Conservation (phyloP, 169 alveolate genomes). For the Cryptosporidium xiaoi region DNA sequence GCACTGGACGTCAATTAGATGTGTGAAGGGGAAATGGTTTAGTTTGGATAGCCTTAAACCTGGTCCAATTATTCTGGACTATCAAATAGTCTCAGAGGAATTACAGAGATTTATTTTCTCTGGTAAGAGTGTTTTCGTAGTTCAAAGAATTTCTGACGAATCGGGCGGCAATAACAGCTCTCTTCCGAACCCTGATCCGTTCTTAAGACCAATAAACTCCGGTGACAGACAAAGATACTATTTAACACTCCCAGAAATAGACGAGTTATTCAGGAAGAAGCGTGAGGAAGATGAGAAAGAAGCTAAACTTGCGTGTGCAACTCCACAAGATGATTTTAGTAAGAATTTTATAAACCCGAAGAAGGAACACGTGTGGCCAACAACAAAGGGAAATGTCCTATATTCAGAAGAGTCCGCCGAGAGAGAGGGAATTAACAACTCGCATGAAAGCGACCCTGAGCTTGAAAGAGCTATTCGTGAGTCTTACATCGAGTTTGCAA, state of each 20-base stretch:
- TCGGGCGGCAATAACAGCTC: slow-evolving; percentile 15
- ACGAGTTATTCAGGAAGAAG: background rate
- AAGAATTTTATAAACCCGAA: slow-evolving; percentile 34
- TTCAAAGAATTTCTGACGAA: slow-evolving; percentile 35
- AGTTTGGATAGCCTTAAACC: slow-evolving; percentile 82
- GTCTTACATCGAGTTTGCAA: slow-evolving; percentile 60
- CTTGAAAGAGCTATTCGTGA: slow-evolving; percentile 36
- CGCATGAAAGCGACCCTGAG: slow-evolving; percentile 12
- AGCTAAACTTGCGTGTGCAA: background rate
- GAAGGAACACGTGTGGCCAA: slow-evolving; percentile 47
- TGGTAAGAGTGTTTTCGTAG: slow-evolving; percentile 70
- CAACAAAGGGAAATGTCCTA: slow-evolving; percentile 41
- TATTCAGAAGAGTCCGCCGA: background rate
- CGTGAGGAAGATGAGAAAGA: slow-evolving; percentile 22
- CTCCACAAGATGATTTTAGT: background rate
- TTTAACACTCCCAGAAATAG: slow-evolving; percentile 29
- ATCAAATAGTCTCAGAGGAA: slow-evolving; percentile 41
- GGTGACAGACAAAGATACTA: slow-evolving; percentile 21
- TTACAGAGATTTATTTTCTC: slow-evolving; percentile 36
- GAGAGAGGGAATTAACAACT: background rate
- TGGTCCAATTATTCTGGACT: slow-evolving; percentile 78
- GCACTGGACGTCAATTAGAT: slow-evolving; percentile 85
- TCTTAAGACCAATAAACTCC: slow-evolving; percentile 50
- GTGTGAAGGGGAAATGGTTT: slow-evolving; percentile 83
- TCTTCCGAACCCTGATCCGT: slow-evolving; percentile 71